A percentile compares a stretch with the other conserved stretches of the same genome.
Conservation (phyloP, 2,329 filamentous ascomycete genomes). For the Sporothrix pseudoabietina region DNA sequence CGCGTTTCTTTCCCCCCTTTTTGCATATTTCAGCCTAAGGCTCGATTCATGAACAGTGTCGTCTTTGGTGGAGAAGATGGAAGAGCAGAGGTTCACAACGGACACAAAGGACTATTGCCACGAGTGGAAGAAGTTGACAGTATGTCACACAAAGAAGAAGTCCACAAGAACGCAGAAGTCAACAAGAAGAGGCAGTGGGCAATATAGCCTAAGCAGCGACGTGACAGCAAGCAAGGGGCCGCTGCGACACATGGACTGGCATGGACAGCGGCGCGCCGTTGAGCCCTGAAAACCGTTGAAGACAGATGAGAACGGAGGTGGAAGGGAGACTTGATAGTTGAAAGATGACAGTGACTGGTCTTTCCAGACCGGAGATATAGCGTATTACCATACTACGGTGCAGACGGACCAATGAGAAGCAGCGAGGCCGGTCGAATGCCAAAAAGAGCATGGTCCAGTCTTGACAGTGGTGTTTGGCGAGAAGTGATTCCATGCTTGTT, state of each 20-base stretch:
- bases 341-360: neutral
- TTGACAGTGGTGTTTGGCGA: neutral
- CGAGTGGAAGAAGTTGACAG: neutral
- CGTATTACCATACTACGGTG: neutral
- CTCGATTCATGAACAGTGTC: neutral
- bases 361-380: neutral
- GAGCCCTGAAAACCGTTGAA: neutral
- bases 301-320: neutral
- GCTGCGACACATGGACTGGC: neutral
- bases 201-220: too few relatives aligned
- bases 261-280: slow-evolving; percentile 1
- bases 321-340: neutral
- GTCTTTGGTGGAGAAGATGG: neutral
- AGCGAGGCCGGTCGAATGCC: neutral
- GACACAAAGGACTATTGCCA: neutral
- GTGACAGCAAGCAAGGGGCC: neutral
- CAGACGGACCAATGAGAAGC: neutral
- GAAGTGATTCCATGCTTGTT: neutral
- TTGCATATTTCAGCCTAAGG: neutral
- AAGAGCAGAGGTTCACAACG: neutral
- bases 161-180: neutral
- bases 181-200: neutral
- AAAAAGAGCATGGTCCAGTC: neutral
- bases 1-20: neutral
- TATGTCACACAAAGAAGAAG: too few relatives aligned